Evolutionary conservation across 202 grass and related monocot genomes (phyloP).

Genomic region (Setaria viridis): DNA sequence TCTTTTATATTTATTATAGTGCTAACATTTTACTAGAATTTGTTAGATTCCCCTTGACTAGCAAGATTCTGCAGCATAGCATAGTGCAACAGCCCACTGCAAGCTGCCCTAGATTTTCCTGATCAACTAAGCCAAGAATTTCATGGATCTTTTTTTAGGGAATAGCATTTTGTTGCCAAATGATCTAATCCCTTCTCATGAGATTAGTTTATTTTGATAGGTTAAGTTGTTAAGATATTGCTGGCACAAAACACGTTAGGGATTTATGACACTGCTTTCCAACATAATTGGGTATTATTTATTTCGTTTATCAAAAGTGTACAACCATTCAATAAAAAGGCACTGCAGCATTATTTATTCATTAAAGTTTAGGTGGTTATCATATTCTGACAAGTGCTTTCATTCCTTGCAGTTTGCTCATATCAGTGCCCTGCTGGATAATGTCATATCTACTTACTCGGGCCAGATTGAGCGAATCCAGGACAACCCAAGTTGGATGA

Average conservation of each 20-base stretch:
- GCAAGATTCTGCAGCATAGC: constrained; percentile 14
- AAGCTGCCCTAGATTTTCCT: not conserved
- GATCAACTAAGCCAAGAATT: not conserved
- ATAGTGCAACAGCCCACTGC: not conserved
- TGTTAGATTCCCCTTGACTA: constrained; percentile 15
- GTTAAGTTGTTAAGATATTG: not conserved
- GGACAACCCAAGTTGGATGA: constrained; percentile 27
- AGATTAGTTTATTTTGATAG: constrained; percentile 9
- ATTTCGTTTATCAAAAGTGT: not conserved
- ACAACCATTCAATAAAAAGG: not conserved
- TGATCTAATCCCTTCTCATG: not conserved
- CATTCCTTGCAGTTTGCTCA: constrained; percentile 19
- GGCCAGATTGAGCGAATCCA: constrained; percentile 19
- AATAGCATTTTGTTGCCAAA: constrained; percentile 4
- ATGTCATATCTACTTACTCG: constrained; percentile 41
- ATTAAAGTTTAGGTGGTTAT: constrained; percentile 1
- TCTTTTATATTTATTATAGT: constrained; percentile 2
- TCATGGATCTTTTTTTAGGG: not conserved
- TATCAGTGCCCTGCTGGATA: not conserved
- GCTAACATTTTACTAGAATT: constrained; percentile 9
- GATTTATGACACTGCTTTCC: constrained; percentile 3
- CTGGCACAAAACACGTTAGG: not conserved
- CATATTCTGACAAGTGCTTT: constrained; percentile 2
- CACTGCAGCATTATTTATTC: not conserved
- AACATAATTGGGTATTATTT: constrained; percentile 19